Evolutionary conservation across 441 rosid species (phyloP).

Genomic region (Eutrema salsugineum): DNA sequence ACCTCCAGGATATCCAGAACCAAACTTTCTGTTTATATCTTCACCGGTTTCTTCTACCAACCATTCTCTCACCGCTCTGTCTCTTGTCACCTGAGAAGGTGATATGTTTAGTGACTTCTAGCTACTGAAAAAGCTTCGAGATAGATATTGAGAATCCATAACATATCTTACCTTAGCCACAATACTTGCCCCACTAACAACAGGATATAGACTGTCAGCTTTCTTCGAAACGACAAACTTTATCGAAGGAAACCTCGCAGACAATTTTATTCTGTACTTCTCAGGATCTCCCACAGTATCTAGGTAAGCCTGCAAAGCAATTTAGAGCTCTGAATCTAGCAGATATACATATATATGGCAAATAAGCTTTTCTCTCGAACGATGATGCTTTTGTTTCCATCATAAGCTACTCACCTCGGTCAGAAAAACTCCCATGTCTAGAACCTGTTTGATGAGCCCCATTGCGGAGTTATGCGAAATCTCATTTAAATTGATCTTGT

Average conservation of each 20-base stretch:
- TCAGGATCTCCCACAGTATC: slow-evolving; percentile 96
- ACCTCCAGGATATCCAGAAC: slow-evolving; percentile 99
- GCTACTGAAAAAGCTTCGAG: not conserved
- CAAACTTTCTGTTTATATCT: slow-evolving; percentile 65
- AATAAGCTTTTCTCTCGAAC: not conserved
- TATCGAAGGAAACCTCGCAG: slow-evolving; percentile 73
- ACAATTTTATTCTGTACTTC: slow-evolving; percentile 70
- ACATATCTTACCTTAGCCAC: slow-evolving; percentile 78
- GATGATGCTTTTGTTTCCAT: not conserved
- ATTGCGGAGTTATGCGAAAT: slow-evolving; percentile 92
- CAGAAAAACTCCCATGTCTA: slow-evolving; percentile 72
- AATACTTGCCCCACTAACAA: slow-evolving; percentile 96
- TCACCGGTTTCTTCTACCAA: slow-evolving; percentile 75
- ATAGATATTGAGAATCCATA: not conserved
- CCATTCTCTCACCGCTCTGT: slow-evolving; percentile 82
- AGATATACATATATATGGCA: not conserved
- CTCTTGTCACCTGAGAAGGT: slow-evolving; percentile 76
- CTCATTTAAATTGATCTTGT: slow-evolving; percentile 81
- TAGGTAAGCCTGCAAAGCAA: slow-evolving; percentile 59
- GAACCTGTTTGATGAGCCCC: slow-evolving; percentile 65
- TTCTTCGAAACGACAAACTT: slow-evolving; percentile 92
- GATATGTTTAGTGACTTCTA: slow-evolving; percentile 2
- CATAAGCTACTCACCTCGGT: slow-evolving; percentile 56
- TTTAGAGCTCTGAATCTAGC: not conserved
- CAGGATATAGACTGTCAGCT: slow-evolving; percentile 94